Base-by-base conservation (phyloP, 202 grass and related monocot genomes). In the Setaria italica region DNA sequence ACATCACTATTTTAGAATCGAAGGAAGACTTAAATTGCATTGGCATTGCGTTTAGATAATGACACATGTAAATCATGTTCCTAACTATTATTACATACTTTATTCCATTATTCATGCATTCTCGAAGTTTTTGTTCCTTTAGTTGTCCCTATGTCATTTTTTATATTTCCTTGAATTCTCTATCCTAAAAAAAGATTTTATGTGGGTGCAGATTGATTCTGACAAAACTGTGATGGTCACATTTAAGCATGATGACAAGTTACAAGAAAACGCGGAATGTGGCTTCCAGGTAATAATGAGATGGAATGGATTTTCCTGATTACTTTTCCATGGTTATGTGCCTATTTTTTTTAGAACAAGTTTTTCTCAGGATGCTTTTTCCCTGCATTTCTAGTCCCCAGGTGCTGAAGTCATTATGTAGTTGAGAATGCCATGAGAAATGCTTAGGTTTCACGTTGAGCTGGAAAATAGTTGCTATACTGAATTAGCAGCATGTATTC, bases 221-320 rank as follows among this genome's bases (percentile, higher is more conserved):
- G 87, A 94, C 58, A 97, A 97, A 89, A 97, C 94, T 70, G 72
- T 94, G 87, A 97, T 97, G 94, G 94, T 92, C 29, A 97, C 86
- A 48, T 97, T 97, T 80, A 90, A 95, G 80, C 92, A 97, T 87
- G 95, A 97, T 77, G 95, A 97, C 70, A 97, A 95, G 60, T 95
- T 97, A 78, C 87, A 91, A 80, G 95, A 97, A 88, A 88, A 90
- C 57, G 72, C 64, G 41, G 95, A 91, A 95, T 97, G 95, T 78
- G 90, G 85, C 60, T 97, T 97, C 78, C 95, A 97, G 92, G 95
- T 97, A 88, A 76, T 51, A 21, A 49, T 57, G 51, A 42, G 56
- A 70, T 70, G 67, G 67, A 51, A 39, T 67, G 20, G n/a, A 37
- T 75, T 34, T 50, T 62, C 15, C 7, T 47, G 10, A 50, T 34